A percentile compares a stretch with the other conserved stretches of the same genome.
These are phyloP conservation scores for Aspergillus sergii DNA, from an alignment of 2,329 filamentous ascomycete species.

Conservation along the genomic window DNA sequence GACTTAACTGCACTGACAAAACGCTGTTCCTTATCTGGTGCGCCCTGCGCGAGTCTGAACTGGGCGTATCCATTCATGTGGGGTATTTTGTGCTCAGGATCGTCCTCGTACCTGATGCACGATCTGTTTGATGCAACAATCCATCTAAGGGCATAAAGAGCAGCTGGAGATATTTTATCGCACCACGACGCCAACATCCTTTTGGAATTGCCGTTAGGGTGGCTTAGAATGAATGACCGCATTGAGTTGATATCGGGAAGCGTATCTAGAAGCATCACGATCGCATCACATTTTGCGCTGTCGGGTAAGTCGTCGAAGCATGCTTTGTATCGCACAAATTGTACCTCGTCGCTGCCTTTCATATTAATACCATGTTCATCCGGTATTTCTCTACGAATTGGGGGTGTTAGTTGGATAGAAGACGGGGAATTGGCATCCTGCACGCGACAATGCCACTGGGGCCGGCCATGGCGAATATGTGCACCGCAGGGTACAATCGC, in stretches of 20 bases:
- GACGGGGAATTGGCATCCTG: constrained; percentile 49
- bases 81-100: constrained; percentile 55
- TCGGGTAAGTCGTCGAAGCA: constrained; percentile 44
- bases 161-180: constrained; percentile 64
- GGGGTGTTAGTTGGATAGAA: constrained; percentile 41
- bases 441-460: constrained; percentile 52
- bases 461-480: neutral
- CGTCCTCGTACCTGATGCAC: constrained; percentile 72
- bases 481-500: constrained; percentile 30
- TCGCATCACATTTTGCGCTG: constrained; percentile 29
- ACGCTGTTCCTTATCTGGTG: constrained; percentile 79
- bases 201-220: constrained; percentile 19
- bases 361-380: neutral
- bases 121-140: constrained; percentile 88
- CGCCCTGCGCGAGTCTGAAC: constrained; percentile 85
- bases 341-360: constrained; percentile 8
- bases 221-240: constrained; percentile 46
- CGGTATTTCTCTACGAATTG: constrained; percentile 17
- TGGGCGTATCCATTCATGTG: constrained; percentile 72
- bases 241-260: constrained; percentile 44
- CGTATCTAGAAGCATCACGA: constrained; percentile 40
- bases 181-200: constrained; percentile 55
- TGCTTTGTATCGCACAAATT: constrained; percentile 35
- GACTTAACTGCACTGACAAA: constrained; percentile 67
- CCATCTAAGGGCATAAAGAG: constrained; percentile 75